Conservation (phyloP, 2,329 filamentous ascomycete genomes). For the Pyrenophora seminiperda region DNA sequence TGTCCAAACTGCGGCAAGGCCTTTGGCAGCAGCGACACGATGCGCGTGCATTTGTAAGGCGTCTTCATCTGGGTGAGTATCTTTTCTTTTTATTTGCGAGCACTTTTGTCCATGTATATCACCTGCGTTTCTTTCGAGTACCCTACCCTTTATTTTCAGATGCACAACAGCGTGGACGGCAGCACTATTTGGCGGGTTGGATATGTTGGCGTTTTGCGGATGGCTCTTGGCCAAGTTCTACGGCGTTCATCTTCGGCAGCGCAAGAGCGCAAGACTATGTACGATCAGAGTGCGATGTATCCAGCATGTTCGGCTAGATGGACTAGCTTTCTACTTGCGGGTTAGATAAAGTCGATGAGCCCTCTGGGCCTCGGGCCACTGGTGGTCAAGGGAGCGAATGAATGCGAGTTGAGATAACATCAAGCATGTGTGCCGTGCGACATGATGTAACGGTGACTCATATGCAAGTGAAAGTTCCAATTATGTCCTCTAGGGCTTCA, state of each 20-base stretch:
- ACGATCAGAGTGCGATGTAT: slow-evolving; percentile 16
- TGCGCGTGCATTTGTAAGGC: slow-evolving; percentile 58
- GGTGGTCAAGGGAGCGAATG: slow-evolving; percentile 4
- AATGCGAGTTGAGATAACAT: neutral
- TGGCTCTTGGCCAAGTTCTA: slow-evolving; percentile 4
- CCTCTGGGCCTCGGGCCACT: slow-evolving; percentile 1
- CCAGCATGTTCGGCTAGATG: slow-evolving; percentile 16
- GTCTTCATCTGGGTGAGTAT: neutral
- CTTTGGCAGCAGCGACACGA: slow-evolving; percentile 89
- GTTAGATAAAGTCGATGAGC: slow-evolving; percentile 8
- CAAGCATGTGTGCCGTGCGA: neutral
- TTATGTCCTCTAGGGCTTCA: no score
- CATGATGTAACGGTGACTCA: slow-evolving; percentile 9
- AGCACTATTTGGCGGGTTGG: slow-evolving; percentile 7
- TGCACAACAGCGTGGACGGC: slow-evolving; percentile 10
- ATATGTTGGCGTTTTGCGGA: slow-evolving; percentile 14
- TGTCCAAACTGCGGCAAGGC: slow-evolving; percentile 92
- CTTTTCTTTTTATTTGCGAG: neutral
- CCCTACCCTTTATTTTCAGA: slow-evolving; percentile 7
- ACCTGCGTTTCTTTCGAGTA: slow-evolving; percentile 14
- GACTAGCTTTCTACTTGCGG: neutral
- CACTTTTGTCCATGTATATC: slow-evolving; percentile 16
- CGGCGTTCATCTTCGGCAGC: slow-evolving; percentile 6
- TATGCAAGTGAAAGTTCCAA: neutral
- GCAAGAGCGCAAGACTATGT: slow-evolving; percentile 11